Conservation (phyloP, 768 basidiomycete species). For the Paxillus rubicundulus region DNA sequence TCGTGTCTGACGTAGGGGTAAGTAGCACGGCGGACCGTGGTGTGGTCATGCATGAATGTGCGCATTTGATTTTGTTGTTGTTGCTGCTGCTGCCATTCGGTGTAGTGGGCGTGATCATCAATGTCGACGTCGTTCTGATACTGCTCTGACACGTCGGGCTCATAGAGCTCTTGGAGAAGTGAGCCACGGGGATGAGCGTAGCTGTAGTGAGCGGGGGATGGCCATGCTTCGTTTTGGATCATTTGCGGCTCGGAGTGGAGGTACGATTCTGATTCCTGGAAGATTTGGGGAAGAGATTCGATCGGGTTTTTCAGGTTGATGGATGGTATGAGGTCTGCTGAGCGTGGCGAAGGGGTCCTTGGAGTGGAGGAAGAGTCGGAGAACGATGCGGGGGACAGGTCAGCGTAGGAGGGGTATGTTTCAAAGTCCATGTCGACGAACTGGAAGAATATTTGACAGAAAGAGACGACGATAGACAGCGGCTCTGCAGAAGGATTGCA, state of each 20-base stretch:
- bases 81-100: conserved; percentile 34
- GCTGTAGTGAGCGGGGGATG: conserved; percentile 34
- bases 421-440: conserved; percentile 51
- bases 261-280: conserved; percentile 37
- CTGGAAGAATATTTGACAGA: conserved; percentile 12
- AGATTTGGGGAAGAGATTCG: conserved; percentile 50
- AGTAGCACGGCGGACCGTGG: conserved; percentile 60
- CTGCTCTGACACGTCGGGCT: conserved; percentile 48
- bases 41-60: conserved; percentile 39
- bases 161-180: conserved; percentile 72
- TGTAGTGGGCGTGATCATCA: conserved; percentile 34
- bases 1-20: conserved; percentile 79
- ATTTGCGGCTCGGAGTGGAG: conserved; percentile 35
- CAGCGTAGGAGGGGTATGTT: conserved; percentile 43
- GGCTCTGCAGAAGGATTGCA: conserved; percentile 5
- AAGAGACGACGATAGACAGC: conserved; percentile 6
- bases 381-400: conserved; percentile 39
- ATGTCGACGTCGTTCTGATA: conserved; percentile 35
- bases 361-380: conserved; percentile 67
- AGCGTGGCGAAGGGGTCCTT: conserved; percentile 68
- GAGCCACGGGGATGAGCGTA: conserved; percentile 43
- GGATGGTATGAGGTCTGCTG: conserved; percentile 35
- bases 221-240: conserved; percentile 41
- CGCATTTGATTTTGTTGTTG: conserved; percentile 19
- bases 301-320: conserved; percentile 41